Evolutionary conservation across 345 rosid species (phyloP), one percentile per base, ranked within the genome.

Genomic region (Turnera subulata): DNA sequence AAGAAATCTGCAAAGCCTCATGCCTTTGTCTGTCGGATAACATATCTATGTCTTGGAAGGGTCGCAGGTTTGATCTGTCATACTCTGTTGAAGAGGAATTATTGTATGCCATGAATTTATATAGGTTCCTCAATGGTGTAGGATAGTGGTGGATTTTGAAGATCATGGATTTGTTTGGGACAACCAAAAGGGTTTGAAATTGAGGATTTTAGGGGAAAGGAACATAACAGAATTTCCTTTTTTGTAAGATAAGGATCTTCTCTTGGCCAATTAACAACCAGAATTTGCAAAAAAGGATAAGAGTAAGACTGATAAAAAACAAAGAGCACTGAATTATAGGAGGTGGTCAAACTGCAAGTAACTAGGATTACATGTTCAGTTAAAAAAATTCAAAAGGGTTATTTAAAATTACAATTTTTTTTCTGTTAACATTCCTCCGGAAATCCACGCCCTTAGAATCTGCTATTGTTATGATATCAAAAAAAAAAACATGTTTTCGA

Each of bases 11-110:
- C n/a, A 29, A 1, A 25, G 63, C 40, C 82, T 68, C 70, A 19
- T 59, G 76, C 56, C 33, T 18, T 13, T 69, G 78, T 69, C 72
- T 35, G 44, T 46, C 24, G 35, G 42, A 54, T 8, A 42, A 48
- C 42, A 5, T 44, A 37, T 13, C 33, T 46, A 22, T 45, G 69
- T 50, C 69, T n/a, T n/a, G n/a, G n/a, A n/a, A 75, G 35, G 67
- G 15, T 62, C 74, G 54, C 32, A 25, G 46, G 38, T 37, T 71
- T 58, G 14, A 32, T 55, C 48, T 62, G 64, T 69, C 68, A 53
- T 33, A 16, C 42, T 69, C 54, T 6, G 32, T 58, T 47, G 23
- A 22, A 44, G 26, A 20, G 29, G 23, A 48, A 10, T 16, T 20
- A 37, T 59, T 16, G 45, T 42, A 56, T 46, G 35, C 50, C 43